Evolutionary conservation across 2,329 filamentous ascomycete species (phyloP), one percentile per base, ranked within the genome.

Genomic region (Alternaria sp.): DNA sequence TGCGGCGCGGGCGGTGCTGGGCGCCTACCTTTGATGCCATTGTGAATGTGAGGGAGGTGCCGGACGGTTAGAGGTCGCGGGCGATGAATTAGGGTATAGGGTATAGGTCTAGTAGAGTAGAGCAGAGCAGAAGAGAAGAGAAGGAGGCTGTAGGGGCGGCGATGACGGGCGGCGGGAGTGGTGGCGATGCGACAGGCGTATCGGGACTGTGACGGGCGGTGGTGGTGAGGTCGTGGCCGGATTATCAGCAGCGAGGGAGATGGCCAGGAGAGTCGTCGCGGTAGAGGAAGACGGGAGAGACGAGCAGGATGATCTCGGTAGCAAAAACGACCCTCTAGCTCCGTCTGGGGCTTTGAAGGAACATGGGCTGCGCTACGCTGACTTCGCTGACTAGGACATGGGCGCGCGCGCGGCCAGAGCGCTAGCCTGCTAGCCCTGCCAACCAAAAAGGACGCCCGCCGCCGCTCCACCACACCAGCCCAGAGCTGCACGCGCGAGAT

Each of bases 1-100:
- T 36, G 58, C 28, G 50, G 21, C 19, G 57, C 26, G 57, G 62
- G 25, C 17, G 49, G 32, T 19, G 56, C 47, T 52, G 26, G 54
- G 32, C 25, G 71, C 71, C 62, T 65, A 80, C 77, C 77, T 79
- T 80, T 60, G 78, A 79, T 54, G 78, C 77, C 78, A 80, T 80
- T 75, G 69, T 73, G 70, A 60, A 61, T 58, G 56, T 47, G 57
- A 50, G 58, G 71, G 61, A 69, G 70, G 46, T 46, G 54, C 45
- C 51, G 55, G 49, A 45, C 64, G 64, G 36, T 26, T 46, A 23
- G 2, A 51, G 4, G 13, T 30, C 15, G 32, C 52, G 40, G 55
- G 64, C 52, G 56, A 59, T 54, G 61, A 12, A 54, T 54, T 63
- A 51, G 32, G 26, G 51, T 50, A 47, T 28, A 50, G 56, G 46